A percentile compares a stretch with the other conserved stretches of the same genome.
Evolutionary conservation across 441 rosid species (phyloP).

Genomic region (Erodium moschatum): DNA sequence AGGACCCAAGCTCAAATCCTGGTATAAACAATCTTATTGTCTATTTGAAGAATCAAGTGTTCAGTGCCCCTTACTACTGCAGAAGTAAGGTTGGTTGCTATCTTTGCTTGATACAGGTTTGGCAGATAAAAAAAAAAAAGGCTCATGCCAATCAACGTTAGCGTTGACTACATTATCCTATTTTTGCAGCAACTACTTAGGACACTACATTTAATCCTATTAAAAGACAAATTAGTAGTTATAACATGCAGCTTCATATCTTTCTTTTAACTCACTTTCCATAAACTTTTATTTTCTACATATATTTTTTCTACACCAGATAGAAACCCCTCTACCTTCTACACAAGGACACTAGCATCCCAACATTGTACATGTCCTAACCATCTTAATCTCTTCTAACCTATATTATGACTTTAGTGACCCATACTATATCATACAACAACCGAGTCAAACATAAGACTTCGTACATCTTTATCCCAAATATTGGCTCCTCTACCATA

Average conservation of each 20-base stretch:
- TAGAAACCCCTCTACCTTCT: neutral
- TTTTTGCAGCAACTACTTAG: neutral
- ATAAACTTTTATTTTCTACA: neutral
- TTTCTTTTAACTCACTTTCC: neutral
- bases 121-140: too few relatives aligned
- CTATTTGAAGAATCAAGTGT: too few relatives aligned
- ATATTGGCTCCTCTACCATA: neutral
- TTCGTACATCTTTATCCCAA: neutral
- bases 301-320: neutral
- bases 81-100: too few relatives aligned
- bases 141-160: neutral
- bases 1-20: too few relatives aligned
- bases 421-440: neutral
- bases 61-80: too few relatives aligned
- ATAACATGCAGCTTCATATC: neutral
- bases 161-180: neutral
- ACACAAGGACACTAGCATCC: neutral
- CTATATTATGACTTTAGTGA: neutral
- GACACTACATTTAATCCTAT: neutral
- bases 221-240: neutral
- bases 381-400: neutral
- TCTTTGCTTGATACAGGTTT: too few relatives aligned
- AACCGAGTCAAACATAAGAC: neutral
- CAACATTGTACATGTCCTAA: neutral
- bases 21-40: too few relatives aligned